These are phyloP conservation scores for Cystobasidium pallidum DNA, from an alignment of 1,284 basidiomycete genomes.

Conservation along the genomic window DNA sequence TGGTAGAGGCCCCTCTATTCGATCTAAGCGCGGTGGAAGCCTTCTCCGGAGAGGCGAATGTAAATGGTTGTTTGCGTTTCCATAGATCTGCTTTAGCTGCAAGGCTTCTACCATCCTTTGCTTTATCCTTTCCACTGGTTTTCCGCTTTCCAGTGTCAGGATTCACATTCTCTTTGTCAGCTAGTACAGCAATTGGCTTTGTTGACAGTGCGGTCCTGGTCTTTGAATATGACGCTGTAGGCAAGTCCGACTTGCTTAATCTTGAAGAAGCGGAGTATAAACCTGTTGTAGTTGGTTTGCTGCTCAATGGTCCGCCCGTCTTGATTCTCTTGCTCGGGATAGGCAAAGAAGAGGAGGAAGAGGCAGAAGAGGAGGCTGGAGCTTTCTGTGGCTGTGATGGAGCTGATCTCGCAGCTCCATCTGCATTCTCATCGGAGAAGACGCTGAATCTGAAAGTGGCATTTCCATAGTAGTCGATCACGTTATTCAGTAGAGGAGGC, in stretches of 20 bases:
- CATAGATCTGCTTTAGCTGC: conserved; percentile 25
- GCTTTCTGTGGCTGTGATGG: not conserved
- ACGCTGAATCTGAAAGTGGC: conserved; percentile 31
- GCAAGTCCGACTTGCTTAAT: conserved; percentile 6
- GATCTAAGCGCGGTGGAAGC: not conserved
- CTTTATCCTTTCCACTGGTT: not conserved
- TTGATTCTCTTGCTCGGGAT: conserved; percentile 10
- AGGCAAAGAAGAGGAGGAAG: not conserved
- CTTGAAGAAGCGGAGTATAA: conserved; percentile 9
- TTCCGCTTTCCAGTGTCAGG: conserved; percentile 18
- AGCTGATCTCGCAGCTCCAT: not conserved
- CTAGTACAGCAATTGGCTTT: conserved; percentile 11
- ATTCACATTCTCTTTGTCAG: conserved; percentile 31
- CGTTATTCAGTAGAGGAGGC: not conserved
- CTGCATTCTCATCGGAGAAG: conserved; percentile 27
- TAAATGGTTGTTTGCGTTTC: conserved; percentile 31
- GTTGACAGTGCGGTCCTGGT: not conserved
- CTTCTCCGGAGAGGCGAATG: conserved; percentile 21
- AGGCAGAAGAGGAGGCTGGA: not conserved
- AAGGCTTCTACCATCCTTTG: not conserved
- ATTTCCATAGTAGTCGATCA: not conserved
- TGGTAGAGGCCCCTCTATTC: not conserved
- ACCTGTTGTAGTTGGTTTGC: conserved; percentile 2
- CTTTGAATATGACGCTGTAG: not conserved
- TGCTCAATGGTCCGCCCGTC: not conserved